A percentile compares a stretch with the other conserved stretches of the same genome.
Conservation (phyloP, 192 early-diverging fungal species). For the Podila epicladia region DNA sequence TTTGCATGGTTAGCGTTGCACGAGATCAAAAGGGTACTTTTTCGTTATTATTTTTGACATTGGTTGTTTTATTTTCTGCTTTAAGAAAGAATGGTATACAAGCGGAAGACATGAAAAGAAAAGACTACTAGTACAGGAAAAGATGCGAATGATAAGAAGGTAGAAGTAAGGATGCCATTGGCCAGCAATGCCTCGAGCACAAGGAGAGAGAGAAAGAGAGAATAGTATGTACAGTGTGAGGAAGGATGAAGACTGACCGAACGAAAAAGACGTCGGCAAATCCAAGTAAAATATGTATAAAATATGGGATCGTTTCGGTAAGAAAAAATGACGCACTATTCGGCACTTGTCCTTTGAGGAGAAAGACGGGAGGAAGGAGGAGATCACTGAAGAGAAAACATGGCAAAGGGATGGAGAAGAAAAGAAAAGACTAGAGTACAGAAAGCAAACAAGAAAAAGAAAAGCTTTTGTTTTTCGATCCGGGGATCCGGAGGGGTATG, state of each 20-base stretch:
- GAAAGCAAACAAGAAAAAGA: not conserved
- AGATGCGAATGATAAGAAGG: not conserved
- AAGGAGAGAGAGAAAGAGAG: not conserved
- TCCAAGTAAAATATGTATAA: too few species aligned
- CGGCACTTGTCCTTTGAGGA: not conserved
- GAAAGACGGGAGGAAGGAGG: not conserved
- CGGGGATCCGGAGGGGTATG: not conserved
- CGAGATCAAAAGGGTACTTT: too few species aligned
- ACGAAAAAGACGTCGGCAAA: not conserved
- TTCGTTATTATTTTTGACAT: too few species aligned
- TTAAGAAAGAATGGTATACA: constrained; percentile 1
- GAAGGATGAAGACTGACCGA: not conserved
- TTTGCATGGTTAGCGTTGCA: too few species aligned
- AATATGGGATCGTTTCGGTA: too few species aligned
- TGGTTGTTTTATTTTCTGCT: not conserved
- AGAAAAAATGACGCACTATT: too few species aligned
- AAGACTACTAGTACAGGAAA: constrained; percentile 2
- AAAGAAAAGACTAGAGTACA: not conserved
- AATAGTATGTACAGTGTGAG: not conserved
- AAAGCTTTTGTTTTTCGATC: not conserved
- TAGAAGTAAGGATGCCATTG: not conserved
- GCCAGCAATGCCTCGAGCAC: not conserved
- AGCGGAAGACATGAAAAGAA: not conserved
- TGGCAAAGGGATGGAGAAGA: constrained; percentile 4
- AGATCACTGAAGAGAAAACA: not conserved